phyloP scores from a whole-genome alignment of 2,329 filamentous ascomycete species.

The Geosmithia putterillii region DNA sequence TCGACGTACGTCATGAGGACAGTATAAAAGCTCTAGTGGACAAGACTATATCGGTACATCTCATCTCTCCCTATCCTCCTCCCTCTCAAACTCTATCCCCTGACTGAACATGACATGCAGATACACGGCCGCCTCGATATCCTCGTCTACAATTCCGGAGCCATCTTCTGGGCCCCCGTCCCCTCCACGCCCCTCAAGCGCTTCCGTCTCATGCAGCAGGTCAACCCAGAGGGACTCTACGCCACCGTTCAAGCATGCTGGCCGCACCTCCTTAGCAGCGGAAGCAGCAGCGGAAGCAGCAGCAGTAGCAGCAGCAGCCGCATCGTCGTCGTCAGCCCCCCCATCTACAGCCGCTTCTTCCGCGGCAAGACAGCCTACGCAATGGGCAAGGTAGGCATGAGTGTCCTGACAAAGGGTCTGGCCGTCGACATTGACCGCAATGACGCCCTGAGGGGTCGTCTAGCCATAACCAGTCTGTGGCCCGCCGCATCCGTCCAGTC shows the following conservation, averaged over 20 bases:
- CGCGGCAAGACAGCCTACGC: constrained; percentile 79
- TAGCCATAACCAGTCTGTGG: constrained; percentile 66
- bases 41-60: constrained; percentile 31
- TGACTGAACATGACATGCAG: constrained; percentile 10
- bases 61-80: not conserved
- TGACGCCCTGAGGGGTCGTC: constrained; percentile 56
- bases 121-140: constrained; percentile 56
- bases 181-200: constrained; percentile 60
- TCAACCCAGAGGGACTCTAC: constrained; percentile 69
- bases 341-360: constrained; percentile 79
- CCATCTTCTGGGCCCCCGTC: constrained; percentile 74
- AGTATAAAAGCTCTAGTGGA: constrained; percentile 49
- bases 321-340: constrained; percentile 69
- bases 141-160: constrained; percentile 72
- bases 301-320: constrained; percentile 16
- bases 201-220: constrained; percentile 66
- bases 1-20: constrained; percentile 55
- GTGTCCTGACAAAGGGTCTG: constrained; percentile 66
- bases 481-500: constrained; percentile 66
- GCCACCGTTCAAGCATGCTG: constrained; percentile 55
- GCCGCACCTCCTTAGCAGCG: constrained; percentile 44
- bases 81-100: too few species aligned
- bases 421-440: constrained; percentile 70
- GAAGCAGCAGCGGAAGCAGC: constrained; percentile 10
- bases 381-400: constrained; percentile 69